Evolutionary conservation across 139 green algal genomes (phyloP), one percentile per base, ranked within the genome.

Genomic region (Monoraphidium neglectum): DNA sequence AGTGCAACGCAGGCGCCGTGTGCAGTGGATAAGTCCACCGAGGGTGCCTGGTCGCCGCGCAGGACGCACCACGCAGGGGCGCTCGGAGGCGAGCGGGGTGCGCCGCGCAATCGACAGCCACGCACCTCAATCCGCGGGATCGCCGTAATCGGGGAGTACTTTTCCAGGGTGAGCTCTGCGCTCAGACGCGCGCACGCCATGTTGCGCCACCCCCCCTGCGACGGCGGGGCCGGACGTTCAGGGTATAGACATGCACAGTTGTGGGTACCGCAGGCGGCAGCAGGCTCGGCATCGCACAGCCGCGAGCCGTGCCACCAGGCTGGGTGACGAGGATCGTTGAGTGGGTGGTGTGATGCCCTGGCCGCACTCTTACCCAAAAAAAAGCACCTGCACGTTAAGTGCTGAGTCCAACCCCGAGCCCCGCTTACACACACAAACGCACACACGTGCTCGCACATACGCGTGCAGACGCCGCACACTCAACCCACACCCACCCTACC

Each of bases 81-180:
- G n/a, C n/a, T n/a, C n/a, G n/a, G n/a, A n/a, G n/a, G n/a, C n/a
- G n/a, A n/a, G n/a, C n/a, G n/a, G n/a, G n/a, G n/a, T n/a, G 12
- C 43, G 8, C 43, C 43, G 8, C 43, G 8, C 43, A 8, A 51
- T 12, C 43, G 8, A 8, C 43, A 51, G 8, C 43, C 43, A 8
- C 43, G 8, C 43, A 51, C 43, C 43, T 47, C 46, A 21, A 81
- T 38, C 15, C 54, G 26, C 4, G 57, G 35, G 2, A 81, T 59
- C 5, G 43, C 46, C 28, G 73, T 32, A 35, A 77, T 78, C 13
- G 79, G 79, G 47, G 61, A 74, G 73, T 84, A 84, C 38, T 56
- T 68, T 24, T 40, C 13, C 12, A 63, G 56, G 10, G 76, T 59
- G 23, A 77, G 38, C 60, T 72, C 71, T 18, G 28, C 37, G 1